Conservation (phyloP, 305 asterid species). For the Fraxinus baroniana region DNA sequence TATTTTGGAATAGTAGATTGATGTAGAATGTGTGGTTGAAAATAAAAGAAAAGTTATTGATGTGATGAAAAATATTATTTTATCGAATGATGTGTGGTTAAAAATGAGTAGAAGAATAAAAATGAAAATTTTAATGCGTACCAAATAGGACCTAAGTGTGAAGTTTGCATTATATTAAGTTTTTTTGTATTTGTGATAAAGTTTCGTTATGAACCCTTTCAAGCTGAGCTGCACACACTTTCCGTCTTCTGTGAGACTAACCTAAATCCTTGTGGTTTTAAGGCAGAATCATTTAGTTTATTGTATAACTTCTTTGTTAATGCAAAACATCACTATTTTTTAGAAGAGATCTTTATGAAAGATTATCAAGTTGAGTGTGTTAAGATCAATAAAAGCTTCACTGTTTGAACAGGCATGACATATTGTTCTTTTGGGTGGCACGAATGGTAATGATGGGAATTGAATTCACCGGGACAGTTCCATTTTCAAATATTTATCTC, state of each 20-base stretch:
- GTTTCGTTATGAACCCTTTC: neutral
- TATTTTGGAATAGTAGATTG: too few relatives aligned
- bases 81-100: too few relatives aligned
- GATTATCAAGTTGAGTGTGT: neutral
- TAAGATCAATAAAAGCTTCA: constrained; percentile 23
- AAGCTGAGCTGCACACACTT: neutral
- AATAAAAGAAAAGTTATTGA: too few relatives aligned
- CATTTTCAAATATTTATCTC: constrained; percentile 78
- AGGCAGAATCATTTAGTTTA: neutral
- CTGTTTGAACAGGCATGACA: constrained; percentile 81
- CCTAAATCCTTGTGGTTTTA: neutral
- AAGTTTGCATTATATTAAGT: neutral
- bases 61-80: too few relatives aligned
- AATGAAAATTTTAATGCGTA: neutral
- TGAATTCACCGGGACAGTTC: constrained; percentile 86
- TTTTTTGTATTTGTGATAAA: neutral
- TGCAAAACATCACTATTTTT: constrained; percentile 1
- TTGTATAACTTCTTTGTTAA: neutral
- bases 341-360: neutral
- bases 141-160: neutral
- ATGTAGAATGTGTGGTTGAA: too few relatives aligned
- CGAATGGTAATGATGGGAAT: constrained; percentile 99
- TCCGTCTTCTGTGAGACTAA: neutral
- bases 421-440: constrained; percentile 99
- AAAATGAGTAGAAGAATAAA: too few relatives aligned